phyloP scores from a whole-genome alignment of 345 rosid genomes.

The Odontarrhena argentea region DNA sequence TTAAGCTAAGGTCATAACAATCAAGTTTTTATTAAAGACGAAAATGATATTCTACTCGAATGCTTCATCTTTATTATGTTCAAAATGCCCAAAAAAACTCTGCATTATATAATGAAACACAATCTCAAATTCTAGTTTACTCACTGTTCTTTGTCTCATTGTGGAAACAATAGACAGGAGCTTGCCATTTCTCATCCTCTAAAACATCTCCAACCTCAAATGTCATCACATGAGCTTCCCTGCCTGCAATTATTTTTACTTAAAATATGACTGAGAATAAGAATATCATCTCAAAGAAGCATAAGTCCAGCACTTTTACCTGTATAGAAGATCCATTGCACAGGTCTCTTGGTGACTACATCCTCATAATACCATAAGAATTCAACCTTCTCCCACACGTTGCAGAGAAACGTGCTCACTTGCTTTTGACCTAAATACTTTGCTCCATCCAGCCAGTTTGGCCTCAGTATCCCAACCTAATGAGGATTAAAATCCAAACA shows the following conservation, averaged over 20 bases:
- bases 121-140: neutral
- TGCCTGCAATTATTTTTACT: conserved; percentile 40
- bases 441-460: conserved; percentile 69
- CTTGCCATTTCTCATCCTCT: conserved; percentile 64
- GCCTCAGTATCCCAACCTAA: conserved; percentile 61
- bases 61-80: neutral
- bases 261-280: neutral
- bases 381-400: conserved; percentile 65
- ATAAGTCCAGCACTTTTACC: conserved; percentile 39
- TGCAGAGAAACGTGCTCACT: conserved; percentile 56
- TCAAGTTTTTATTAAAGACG: no score
- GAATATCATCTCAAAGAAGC: neutral
- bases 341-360: conserved; percentile 62
- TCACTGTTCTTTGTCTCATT: conserved; percentile 10
- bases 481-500: no score
- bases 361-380: conserved; percentile 70
- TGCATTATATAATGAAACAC: neutral
- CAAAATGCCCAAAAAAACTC: neutral
- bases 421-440: conserved; percentile 56
- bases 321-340: conserved; percentile 62
- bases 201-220: conserved; percentile 69
- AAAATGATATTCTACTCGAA: neutral
- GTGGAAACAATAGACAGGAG: conserved; percentile 59
- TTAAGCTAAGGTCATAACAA: no score
- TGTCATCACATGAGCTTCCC: conserved; percentile 64